These are phyloP conservation scores for Pezicula radicicola DNA, from an alignment of 2,329 filamentous ascomycete genomes.

Conservation along the genomic window DNA sequence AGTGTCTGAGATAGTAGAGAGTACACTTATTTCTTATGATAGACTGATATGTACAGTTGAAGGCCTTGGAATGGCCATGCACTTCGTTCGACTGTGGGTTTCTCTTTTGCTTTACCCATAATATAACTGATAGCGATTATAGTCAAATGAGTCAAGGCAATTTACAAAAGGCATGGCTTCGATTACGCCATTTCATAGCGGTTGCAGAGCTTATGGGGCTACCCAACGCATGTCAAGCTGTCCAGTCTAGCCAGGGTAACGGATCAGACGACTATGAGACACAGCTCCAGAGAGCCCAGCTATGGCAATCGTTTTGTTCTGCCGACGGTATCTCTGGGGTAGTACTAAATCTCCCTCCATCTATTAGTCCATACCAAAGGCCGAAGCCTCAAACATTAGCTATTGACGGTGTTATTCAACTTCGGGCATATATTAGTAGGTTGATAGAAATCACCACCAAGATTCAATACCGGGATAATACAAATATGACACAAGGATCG, in stretches of 20 bases:
- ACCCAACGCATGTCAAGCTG: conserved; percentile 16
- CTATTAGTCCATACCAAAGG: conserved; percentile 24
- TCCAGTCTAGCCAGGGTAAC: conserved; percentile 7
- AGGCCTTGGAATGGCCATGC: conserved; percentile 28
- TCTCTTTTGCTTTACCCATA: neutral
- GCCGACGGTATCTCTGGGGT: conserved; percentile 29
- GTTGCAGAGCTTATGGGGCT: conserved; percentile 36
- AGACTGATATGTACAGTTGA: conserved; percentile 28
- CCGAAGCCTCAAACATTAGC: conserved; percentile 14
- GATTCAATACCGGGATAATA: conserved; percentile 23
- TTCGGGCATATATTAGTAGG: conserved; percentile 21
- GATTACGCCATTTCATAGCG: conserved; percentile 32
- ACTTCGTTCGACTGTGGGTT: conserved; percentile 33
- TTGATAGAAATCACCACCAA: conserved; percentile 22
- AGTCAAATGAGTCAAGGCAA: conserved; percentile 31
- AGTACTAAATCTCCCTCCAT: conserved; percentile 33
- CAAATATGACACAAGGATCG: conserved; percentile 11
- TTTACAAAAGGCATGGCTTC: conserved; percentile 32
- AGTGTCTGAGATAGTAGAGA: conserved; percentile 25
- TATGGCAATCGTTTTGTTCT: conserved; percentile 31
- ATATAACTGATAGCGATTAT: neutral
- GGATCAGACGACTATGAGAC: conserved; percentile 6
- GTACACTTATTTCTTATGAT: conserved; percentile 27
- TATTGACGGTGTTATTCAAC: conserved; percentile 18
- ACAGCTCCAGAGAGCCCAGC: conserved; percentile 18